Base-by-base conservation (phyloP, 2,329 filamentous ascomycete genomes). In the Penicillium polonicum region DNA sequence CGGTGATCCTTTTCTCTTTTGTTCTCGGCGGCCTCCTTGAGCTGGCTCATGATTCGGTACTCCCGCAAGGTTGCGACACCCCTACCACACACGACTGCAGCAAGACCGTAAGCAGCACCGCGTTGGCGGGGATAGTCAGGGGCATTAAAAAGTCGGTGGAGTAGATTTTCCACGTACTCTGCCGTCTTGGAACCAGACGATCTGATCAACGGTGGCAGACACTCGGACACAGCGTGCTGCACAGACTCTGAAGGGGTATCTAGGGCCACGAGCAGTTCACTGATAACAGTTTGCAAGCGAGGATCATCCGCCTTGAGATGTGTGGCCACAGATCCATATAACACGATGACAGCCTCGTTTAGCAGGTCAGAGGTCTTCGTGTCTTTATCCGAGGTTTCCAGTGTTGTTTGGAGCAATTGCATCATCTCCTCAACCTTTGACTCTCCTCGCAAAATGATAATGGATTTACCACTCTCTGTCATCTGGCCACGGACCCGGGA, bases 201-300 rank as follows among this genome's bases (percentile, higher is more conserved):
- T 57, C 86, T 87, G 33, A 99, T 86, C n/a, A 99, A 82, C 1
- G 94, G 92, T 15, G 94, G 93, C 23, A 99, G 80, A 68, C 94
- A 99, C 69, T 94, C 91, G 4, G 95, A 92, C 58, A 97, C 92
- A 46, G 94, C 94, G 72, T 94, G 97, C 74, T 99, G 94, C 1
- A 99, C 94, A 17, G 91, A 92, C 75, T 99, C 94, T 0, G 94
- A 97, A 29, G 94, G 94, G 13, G 93, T 97, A 73, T 89, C 94
- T 44, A 99, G 80, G 7, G 95, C 97, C 23, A 87, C 85, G 55
- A 99, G 82, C 23, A 99, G 81, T 61, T 92, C 86, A 65, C 93
- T 88, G 50, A 99, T 88, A 45, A 99, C 94, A 56, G 89, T 87
- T 1, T 92, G 91, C 48, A 97, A 85, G 68, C 95, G 92, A 64